A percentile compares a stretch with the other conserved stretches of the same genome.
Conservation (phyloP, 2,329 filamentous ascomycete species). For the Biscogniauxia sp. region DNA sequence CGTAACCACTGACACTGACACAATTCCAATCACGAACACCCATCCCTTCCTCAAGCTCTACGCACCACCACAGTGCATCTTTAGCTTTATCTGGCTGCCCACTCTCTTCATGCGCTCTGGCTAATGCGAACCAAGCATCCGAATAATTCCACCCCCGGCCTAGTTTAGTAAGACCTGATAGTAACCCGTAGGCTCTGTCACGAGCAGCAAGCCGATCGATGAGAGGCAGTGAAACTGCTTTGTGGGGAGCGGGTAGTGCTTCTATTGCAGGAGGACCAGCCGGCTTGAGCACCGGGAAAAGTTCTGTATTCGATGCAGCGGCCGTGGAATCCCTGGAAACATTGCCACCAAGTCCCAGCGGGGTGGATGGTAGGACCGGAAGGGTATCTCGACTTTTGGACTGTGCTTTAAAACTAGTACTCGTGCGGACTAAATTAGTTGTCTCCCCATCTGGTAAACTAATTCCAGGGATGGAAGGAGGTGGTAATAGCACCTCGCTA, state of each 20-base stretch:
- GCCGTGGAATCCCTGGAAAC: conserved; percentile 6
- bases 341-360: conserved; percentile 44
- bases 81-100: conserved; percentile 85
- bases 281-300: conserved; percentile 12
- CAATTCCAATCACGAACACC: conserved; percentile 77
- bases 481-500: conserved; percentile 62
- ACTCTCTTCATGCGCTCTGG: conserved; percentile 82
- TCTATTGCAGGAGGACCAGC: conserved; percentile 31
- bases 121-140: conserved; percentile 90
- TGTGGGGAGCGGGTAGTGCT: conserved; percentile 51
- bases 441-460: conserved; percentile 32
- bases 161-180: conserved; percentile 80
- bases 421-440: conserved; percentile 9
- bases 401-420: conserved; percentile 10
- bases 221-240: conserved; percentile 62
- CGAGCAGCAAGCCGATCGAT: conserved; percentile 84
- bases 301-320: conserved; percentile 11
- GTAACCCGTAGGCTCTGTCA: conserved; percentile 81
- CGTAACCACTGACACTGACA: conserved; percentile 65
- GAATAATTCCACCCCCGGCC: conserved; percentile 87
- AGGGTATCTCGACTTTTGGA: conserved; percentile 2
- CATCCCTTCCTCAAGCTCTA: conserved; percentile 85
- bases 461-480: conserved; percentile 50
- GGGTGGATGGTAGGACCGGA: conserved; percentile 39
- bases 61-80: conserved; percentile 95